phyloP scores from a whole-genome alignment of 2,329 filamentous ascomycete species.

The Aspergillus luchuensis region DNA sequence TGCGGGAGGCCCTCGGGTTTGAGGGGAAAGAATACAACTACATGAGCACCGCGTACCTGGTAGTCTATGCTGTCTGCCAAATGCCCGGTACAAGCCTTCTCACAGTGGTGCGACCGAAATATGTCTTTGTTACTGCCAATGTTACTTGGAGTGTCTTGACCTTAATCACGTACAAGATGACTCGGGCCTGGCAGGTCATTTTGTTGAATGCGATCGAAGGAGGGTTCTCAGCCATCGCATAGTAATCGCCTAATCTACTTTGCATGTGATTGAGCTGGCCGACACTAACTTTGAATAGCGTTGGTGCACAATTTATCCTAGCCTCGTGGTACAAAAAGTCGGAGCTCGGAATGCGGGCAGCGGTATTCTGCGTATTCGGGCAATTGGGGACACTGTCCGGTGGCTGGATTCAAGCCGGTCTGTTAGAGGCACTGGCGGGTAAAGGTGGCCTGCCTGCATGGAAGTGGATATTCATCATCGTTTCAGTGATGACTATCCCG shows the following conservation, averaged over 20 bases:
- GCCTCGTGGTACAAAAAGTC: constrained; percentile 50
- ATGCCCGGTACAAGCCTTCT: constrained; percentile 49
- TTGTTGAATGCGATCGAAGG: constrained; percentile 50
- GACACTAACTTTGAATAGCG: constrained; percentile 22
- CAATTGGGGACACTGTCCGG: constrained; percentile 50
- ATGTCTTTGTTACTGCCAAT: constrained; percentile 49
- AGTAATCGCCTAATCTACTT: constrained; percentile 31
- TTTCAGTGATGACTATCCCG: constrained; percentile 46
- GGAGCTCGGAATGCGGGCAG: constrained; percentile 42
- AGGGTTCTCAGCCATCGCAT: constrained; percentile 48
- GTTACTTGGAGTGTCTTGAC: constrained; percentile 49
- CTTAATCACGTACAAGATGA: constrained; percentile 47
- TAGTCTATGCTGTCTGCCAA: constrained; percentile 49
- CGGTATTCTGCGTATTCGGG: constrained; percentile 43
- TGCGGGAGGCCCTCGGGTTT: constrained; percentile 43
- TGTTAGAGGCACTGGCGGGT: constrained; percentile 41
- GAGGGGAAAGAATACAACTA: constrained; percentile 46
- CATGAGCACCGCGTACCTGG: constrained; percentile 41
- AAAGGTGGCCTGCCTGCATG: constrained; percentile 43
- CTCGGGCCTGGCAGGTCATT: constrained; percentile 49
- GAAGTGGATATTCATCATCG: constrained; percentile 50
- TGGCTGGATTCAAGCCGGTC: constrained; percentile 49
- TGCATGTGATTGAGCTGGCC: background rate
- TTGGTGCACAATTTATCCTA: constrained; percentile 50
- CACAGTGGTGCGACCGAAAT: constrained; percentile 42